Conservation (phyloP, 805 yeast genomes). For the Barnettozyma populi region DNA sequence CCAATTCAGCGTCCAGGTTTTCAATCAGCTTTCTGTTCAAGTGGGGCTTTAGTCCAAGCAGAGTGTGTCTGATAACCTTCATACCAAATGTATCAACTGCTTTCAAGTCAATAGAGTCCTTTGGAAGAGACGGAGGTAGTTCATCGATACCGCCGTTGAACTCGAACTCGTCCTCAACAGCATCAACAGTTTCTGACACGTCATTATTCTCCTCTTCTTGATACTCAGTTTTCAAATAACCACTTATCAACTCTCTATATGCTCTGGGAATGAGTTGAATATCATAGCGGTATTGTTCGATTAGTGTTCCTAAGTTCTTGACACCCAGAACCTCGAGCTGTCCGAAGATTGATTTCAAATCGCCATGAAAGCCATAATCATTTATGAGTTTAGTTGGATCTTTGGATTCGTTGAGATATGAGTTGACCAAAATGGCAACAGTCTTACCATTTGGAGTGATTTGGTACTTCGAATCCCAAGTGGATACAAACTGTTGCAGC, state of each 20-base stretch:
- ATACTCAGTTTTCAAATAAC: constrained; percentile 4
- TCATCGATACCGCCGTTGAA: constrained; percentile 11
- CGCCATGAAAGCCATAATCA: constrained; percentile 26
- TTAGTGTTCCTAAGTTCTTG: constrained; percentile 33
- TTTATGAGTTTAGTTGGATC: constrained; percentile 23
- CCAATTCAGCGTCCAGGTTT: constrained; percentile 30
- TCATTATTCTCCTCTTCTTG: constrained; percentile 2
- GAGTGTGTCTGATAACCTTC: constrained; percentile 70
- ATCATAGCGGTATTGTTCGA: constrained; percentile 17
- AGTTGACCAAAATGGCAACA: constrained; percentile 47
- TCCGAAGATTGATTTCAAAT: constrained; percentile 13
- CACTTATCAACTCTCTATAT: constrained; percentile 26
- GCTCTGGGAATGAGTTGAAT: constrained; percentile 28
- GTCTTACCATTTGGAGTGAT: constrained; percentile 49
- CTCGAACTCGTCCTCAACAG: not conserved
- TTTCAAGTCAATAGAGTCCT: constrained; percentile 44
- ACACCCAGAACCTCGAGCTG: constrained; percentile 47
- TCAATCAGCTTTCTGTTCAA: constrained; percentile 25
- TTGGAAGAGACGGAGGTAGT: constrained; percentile 43
- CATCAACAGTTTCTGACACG: not conserved
- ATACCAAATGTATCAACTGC: constrained; percentile 77
- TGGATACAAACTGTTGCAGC: constrained; percentile 37
- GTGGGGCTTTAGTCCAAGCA: constrained; percentile 43
- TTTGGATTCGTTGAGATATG: constrained; percentile 16
- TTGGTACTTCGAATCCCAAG: constrained; percentile 28